Percentiles rank a stretch among this genome's conserved stretches.
Conservation (phyloP, 1,139 yeast genomes). For the Spathaspora sp. region DNA sequence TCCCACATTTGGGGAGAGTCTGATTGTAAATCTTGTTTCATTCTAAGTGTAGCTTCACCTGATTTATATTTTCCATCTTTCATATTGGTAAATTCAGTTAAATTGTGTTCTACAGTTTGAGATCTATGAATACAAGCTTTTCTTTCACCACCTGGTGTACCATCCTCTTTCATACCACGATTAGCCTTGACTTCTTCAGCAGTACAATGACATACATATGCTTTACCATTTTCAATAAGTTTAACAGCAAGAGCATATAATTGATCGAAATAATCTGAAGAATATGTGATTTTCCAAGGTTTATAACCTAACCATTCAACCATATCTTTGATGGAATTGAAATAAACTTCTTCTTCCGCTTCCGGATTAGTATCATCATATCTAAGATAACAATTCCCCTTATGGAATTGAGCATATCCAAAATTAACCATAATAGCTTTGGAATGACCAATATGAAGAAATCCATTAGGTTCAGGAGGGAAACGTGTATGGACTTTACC, state of each 20-base stretch:
- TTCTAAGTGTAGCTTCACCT: constrained; percentile 92
- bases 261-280: constrained; percentile 91
- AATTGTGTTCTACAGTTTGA: constrained; percentile 68
- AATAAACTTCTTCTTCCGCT: constrained; percentile 93
- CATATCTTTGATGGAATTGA: constrained; percentile 79
- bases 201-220: constrained; percentile 92
- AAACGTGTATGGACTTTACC: constrained; percentile 90
- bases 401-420: constrained; percentile 84
- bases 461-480: constrained; percentile 99
- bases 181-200: constrained; percentile 86
- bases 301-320: constrained; percentile 90
- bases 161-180: constrained; percentile 89
- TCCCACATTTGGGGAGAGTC: constrained; percentile 99
- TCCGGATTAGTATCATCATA: constrained; percentile 98
- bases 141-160: constrained; percentile 91
- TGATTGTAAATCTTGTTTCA: constrained; percentile 91
- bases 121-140: constrained; percentile 76
- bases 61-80: constrained; percentile 82
- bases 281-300: constrained; percentile 93
- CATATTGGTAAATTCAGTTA: constrained; percentile 85
- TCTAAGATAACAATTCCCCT: constrained; percentile 87
- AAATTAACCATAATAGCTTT: constrained; percentile 97
- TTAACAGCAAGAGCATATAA: constrained; percentile 85
- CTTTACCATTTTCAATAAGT: constrained; percentile 66
- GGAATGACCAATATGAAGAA: constrained; percentile 94